These are phyloP conservation scores for Geosmithia putterillii DNA, from an alignment of 2,329 filamentous ascomycete genomes.

Conservation along the genomic window DNA sequence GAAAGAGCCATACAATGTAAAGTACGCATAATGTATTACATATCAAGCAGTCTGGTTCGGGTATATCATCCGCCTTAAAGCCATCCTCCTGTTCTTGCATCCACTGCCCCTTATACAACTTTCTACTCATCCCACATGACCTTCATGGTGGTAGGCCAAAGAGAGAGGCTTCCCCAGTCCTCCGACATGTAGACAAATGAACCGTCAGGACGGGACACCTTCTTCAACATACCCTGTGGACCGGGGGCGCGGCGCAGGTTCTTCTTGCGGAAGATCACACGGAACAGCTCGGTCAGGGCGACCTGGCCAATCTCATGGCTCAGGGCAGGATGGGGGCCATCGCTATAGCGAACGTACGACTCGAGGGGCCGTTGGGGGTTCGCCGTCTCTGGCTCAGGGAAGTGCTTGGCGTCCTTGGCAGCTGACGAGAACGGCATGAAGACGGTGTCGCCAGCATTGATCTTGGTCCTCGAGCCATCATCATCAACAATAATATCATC, in stretches of 20 bases:
- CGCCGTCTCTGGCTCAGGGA: slow-evolving; percentile 49
- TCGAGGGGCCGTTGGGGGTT: slow-evolving; percentile 51
- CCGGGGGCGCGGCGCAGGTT: slow-evolving; percentile 51
- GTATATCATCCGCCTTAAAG: no score
- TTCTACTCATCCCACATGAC: slow-evolving; percentile 30
- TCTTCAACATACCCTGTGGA: slow-evolving; percentile 55
- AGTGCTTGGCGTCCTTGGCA: slow-evolving; percentile 42
- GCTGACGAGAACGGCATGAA: slow-evolving; percentile 49
- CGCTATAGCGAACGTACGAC: slow-evolving; percentile 51
- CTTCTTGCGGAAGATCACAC: slow-evolving; percentile 47
- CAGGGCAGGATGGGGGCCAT: slow-evolving; percentile 50
- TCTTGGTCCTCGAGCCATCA: slow-evolving; percentile 34
- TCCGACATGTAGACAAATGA: slow-evolving; percentile 52
- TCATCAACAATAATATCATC: slow-evolving; percentile 35
- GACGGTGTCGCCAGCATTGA: slow-evolving; percentile 46
- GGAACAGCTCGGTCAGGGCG: slow-evolving; percentile 56
- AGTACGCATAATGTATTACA: not conserved
- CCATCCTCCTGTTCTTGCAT: not conserved
- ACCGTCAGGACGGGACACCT: slow-evolving; percentile 41
- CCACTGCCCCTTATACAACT: not conserved
- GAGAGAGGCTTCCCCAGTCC: slow-evolving; percentile 42
- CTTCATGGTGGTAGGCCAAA: slow-evolving; percentile 41
- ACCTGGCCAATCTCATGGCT: slow-evolving; percentile 47
- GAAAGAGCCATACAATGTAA: not conserved
- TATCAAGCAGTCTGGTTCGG: not conserved